Conservation (phyloP, 371 early-diverging fungal species). For the Sporodiniella umbellata region DNA sequence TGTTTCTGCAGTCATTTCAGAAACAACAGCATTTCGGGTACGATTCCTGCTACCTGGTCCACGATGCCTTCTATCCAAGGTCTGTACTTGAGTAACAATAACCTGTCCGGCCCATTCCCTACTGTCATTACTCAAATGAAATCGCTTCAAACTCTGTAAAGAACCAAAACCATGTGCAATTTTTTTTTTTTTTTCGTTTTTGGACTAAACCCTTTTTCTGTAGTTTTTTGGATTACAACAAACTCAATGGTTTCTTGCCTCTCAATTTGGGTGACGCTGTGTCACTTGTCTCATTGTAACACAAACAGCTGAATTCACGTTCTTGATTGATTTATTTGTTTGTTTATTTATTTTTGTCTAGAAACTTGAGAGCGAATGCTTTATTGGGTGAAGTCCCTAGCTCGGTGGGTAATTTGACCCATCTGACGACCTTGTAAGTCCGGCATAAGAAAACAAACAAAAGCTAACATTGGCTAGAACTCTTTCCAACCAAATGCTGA, state of each 20-base stretch:
- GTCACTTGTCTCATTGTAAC: slow-evolving; percentile 26
- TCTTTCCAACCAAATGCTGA: slow-evolving; percentile 34
- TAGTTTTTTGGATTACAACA: slow-evolving; percentile 33
- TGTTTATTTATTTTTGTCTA: too few species aligned
- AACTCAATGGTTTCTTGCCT: slow-evolving; percentile 29
- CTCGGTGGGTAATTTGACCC: slow-evolving; percentile 31
- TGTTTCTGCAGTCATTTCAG: slow-evolving; percentile 41
- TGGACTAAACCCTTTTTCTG: neutral
- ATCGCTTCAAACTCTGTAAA: slow-evolving; percentile 25
- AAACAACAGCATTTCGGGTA: slow-evolving; percentile 41
- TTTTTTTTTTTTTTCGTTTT: too few species aligned
- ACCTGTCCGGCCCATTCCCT: slow-evolving; percentile 35
- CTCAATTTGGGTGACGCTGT: slow-evolving; percentile 18
- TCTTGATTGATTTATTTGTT: too few species aligned
- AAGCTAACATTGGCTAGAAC: slow-evolving; percentile 18
- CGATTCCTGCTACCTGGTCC: slow-evolving; percentile 36
- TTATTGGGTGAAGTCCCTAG: slow-evolving; percentile 34
- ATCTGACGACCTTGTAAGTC: slow-evolving; percentile 34
- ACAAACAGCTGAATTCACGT: too few species aligned
- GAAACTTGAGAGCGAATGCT: slow-evolving; percentile 35
- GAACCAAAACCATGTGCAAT: too few species aligned
- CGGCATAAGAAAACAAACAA: neutral
- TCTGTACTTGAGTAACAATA: slow-evolving; percentile 41
- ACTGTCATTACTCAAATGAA: slow-evolving; percentile 13
- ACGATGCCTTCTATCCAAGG: slow-evolving; percentile 9